Base-by-base conservation (phyloP, 768 basidiomycete species). In the Amanita molliuscula region DNA sequence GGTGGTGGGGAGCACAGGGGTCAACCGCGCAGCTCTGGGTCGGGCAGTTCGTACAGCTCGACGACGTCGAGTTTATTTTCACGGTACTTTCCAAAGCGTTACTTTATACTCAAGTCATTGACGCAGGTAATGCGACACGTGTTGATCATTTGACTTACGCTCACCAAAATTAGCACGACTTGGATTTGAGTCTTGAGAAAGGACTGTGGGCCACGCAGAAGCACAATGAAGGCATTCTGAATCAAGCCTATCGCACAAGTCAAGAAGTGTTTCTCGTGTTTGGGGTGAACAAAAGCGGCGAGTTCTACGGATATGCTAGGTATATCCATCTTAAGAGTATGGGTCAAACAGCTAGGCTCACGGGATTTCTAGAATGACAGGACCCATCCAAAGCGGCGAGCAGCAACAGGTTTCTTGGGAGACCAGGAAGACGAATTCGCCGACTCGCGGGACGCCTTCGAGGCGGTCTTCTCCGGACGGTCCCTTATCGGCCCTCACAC, bases 241-340 rank as follows among this genome's bases (percentile, higher is more conserved):
- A 97, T 56, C 90, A 90, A 62, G 94, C 95, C 0, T 98, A 73
- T 64, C 81, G 93, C n/a, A 96, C 91, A 2, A 84, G 85, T 54
- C 75, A 78, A 55, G 88, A 94, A 21, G 94, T 97, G 3, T 87
- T 75, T 59, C 75, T 97, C 38, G 81, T 98, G 51, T 97, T 97
- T 58, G 79, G 92, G 31, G 95, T 88, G 15, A 97, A 97, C 67
- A 90, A 86, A 62, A 87, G 86, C 50, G 92, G 95, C 31, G 90
- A 91, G 63, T 98, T 96, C 61, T 96, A 86, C 59, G 94, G 94
- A 18, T 94, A 89, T 61, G 93, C 90, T 9, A 80, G 76, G 82
- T 91, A 65, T 53, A 70, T 66, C 21, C 15, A 31, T 47, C 16
- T 38, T 13, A 16, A 16, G 20, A 10, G 43, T 8, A 13, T 40